Evolutionary conservation across 768 basidiomycete genomes (phyloP).

Genomic region (Filobasidium wieringae): DNA sequence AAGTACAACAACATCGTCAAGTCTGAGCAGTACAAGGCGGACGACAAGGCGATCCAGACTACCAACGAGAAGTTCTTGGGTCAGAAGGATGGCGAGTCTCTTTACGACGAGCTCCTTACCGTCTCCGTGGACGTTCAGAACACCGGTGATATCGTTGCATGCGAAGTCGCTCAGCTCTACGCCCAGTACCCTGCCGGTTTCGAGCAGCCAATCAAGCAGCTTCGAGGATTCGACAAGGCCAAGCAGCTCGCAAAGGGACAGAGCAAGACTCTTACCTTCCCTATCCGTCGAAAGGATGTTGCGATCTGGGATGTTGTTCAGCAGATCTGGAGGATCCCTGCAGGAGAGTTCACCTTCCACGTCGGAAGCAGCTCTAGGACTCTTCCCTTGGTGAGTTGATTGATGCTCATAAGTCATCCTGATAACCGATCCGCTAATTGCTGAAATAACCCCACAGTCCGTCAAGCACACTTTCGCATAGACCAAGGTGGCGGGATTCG

Average conservation of each 20-base stretch:
- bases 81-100: conserved; percentile 10
- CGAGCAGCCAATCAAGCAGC: conserved; percentile 33
- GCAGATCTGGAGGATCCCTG: conserved; percentile 65
- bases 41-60: conserved; percentile 28
- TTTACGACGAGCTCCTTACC: conserved; percentile 35
- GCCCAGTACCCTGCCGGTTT: conserved; percentile 15
- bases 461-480: too few relatives aligned
- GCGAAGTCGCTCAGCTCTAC: conserved; percentile 38
- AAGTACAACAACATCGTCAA: conserved; percentile 25
- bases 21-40: conserved; percentile 17
- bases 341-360: conserved; percentile 52
- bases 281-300: conserved; percentile 26
- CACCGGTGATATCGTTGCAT: conserved; percentile 32
- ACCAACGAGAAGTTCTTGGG: conserved; percentile 37
- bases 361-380: conserved; percentile 43
- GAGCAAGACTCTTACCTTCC: conserved; percentile 25
- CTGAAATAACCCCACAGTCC: too few relatives aligned
- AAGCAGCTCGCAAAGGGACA: conserved; percentile 25
- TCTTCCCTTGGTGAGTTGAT: conserved; percentile 15
- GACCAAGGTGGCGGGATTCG: too few relatives aligned
- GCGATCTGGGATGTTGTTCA: conserved; percentile 59
- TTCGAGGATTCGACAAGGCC: conserved; percentile 36
- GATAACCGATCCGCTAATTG: too few relatives aligned
- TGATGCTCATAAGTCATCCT: too few relatives aligned
- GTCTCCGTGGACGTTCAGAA: conserved; percentile 36